Conservation (phyloP, 768 basidiomycete species). For the Amanita subjunquillea region DNA sequence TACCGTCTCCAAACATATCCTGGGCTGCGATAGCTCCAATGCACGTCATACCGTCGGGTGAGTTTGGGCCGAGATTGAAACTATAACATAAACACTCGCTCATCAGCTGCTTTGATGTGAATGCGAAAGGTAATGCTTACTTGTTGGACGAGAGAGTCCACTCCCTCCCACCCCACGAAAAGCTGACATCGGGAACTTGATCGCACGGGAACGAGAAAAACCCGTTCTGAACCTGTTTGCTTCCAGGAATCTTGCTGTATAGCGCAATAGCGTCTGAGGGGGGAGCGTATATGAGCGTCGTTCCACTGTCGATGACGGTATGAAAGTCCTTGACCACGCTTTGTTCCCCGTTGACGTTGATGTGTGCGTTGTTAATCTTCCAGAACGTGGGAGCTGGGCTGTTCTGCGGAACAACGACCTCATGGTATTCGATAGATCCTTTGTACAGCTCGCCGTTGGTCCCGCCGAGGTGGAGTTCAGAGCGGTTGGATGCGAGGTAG, state of each 20-base stretch:
- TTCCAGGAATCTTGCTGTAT: not conserved
- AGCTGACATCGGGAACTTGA: not conserved
- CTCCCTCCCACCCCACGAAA: slow-evolving; percentile 2
- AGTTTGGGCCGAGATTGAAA: not conserved
- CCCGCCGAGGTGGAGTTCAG: not conserved
- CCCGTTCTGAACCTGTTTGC: not conserved
- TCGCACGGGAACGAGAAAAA: not conserved
- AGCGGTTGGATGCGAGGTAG: not conserved
- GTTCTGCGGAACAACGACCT: not conserved
- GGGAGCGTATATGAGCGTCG: not conserved
- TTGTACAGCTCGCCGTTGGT: not conserved
- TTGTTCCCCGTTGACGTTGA: not conserved
- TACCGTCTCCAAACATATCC: not conserved
- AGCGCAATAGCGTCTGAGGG: not conserved
- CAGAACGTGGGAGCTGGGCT: not conserved
- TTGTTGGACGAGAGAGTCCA: not conserved
- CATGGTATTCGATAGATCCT: not conserved
- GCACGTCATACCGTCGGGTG: not conserved
- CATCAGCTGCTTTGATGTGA: too few relatives aligned
- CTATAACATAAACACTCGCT: not conserved
- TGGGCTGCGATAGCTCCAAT: not conserved
- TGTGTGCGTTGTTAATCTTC: not conserved
- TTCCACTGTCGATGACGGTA: slow-evolving; percentile 2
- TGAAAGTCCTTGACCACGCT: not conserved
- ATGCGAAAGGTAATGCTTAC: not conserved